Evolutionary conservation across 371 early-diverging fungal species (phyloP), one percentile per base, ranked within the genome.

Genomic region (Mucor plumbeus): DNA sequence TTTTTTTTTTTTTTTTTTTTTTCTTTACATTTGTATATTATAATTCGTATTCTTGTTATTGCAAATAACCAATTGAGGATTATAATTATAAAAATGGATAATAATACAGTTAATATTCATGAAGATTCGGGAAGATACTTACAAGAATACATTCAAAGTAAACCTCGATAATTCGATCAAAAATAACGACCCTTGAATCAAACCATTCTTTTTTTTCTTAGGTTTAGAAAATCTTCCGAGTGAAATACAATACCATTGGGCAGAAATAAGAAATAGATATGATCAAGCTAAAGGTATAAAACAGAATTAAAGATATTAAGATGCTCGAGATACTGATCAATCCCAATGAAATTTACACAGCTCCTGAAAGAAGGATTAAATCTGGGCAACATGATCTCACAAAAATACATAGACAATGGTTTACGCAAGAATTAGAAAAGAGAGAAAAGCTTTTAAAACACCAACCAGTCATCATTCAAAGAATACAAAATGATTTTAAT

Each of bases 151-250:
- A 64, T 82, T 26, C 68, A 73, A 59, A 79, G 80, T 82, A 71
- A 68, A 55, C 2, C 26, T 35, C 15, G 41, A 41, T 40, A 21
- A 38, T 39, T 63, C 31, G 48, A 36, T 47, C 33, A 6, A 41
- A 14, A 0, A 31, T 48, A 47, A 38, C 55, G 40, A 48, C 48
- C 48, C 48, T 48, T 48, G 48, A 48, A 48, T 48, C 48, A 48
- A 48, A 48, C 48, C 48, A 15, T n/a, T 48, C 10, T 19, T 11
- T 54, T 33, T 63, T 7, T 21, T 38, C 40, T 21, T 64, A 83
- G 83, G 79, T 48, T 43, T 83, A 57, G 83, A 83, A 60, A 83
- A 83, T 74, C 78, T 83, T 61, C 83, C 83, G 68, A 83, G 83
- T 68, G 83, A 83, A 69, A 83, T 83, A 68, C 72, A 70, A 17